Evolutionary conservation across 2,329 filamentous ascomycete species (phyloP).

Genomic region (Trichocomaceae sp.): DNA sequence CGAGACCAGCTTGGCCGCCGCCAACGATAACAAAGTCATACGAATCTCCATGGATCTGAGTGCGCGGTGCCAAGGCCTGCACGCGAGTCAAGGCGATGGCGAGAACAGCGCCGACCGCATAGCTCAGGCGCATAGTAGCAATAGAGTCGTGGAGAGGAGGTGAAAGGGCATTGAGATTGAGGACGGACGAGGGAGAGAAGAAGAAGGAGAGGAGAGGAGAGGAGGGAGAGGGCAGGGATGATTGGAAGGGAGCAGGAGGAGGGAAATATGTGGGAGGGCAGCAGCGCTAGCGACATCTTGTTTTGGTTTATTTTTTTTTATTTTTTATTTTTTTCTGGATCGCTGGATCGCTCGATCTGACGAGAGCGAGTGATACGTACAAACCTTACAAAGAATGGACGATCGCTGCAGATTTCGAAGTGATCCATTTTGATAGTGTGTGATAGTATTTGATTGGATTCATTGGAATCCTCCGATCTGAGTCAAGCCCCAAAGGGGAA

Average conservation of each 20-base stretch:
- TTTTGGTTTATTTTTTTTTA: neutral
- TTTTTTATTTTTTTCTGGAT: no score
- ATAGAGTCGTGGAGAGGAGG: neutral
- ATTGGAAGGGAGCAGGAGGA: neutral
- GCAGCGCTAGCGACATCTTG: neutral
- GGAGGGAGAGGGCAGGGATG: neutral
- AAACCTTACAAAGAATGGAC: neutral
- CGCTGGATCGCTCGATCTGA: neutral
- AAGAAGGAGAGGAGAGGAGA: neutral
- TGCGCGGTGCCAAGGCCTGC: slow-evolving; percentile 21
- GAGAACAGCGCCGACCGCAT: slow-evolving; percentile 14
- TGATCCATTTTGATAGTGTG: no score
- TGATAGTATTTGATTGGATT: no score
- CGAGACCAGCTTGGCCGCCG: slow-evolving; percentile 51
- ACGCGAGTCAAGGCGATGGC: slow-evolving; percentile 16
- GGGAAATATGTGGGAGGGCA: neutral
- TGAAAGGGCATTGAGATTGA: neutral
- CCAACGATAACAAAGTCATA: slow-evolving; percentile 43
- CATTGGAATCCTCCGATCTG: neutral
- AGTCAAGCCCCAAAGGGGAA: neutral
- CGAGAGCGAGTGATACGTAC: neutral
- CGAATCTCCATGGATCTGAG: slow-evolving; percentile 22
- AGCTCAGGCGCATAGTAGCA: neutral
- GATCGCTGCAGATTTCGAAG: neutral
- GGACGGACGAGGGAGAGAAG: neutral